Percentiles rank a stretch among this genome's conserved stretches.
Conservation (phyloP, 1,139 yeast genomes). For the Yamadazyma taylorii region DNA sequence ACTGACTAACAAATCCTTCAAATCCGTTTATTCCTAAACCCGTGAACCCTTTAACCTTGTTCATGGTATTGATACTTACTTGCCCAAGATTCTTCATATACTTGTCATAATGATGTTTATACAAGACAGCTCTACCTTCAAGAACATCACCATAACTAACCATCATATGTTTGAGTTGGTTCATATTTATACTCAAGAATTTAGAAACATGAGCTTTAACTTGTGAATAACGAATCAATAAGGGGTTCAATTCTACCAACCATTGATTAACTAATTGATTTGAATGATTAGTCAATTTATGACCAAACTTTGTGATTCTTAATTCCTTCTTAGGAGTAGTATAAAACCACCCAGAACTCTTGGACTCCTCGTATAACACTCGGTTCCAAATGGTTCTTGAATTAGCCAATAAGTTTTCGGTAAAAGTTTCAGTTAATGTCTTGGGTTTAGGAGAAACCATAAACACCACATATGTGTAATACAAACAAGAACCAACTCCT, state of each 20-base stretch:
- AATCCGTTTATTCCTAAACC: too few species aligned
- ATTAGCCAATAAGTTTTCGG: neutral
- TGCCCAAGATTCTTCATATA: neutral
- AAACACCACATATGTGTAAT: conserved; percentile 2
- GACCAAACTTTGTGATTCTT: neutral
- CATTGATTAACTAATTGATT: neutral
- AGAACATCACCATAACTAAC: neutral
- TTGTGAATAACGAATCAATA: too few species aligned
- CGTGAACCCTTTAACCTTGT: too few species aligned
- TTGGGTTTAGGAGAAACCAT: neutral
- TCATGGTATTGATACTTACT: too few species aligned
- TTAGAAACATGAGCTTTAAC: too few species aligned
- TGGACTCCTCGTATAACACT: neutral
- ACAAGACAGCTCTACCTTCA: neutral
- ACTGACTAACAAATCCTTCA: too few species aligned
- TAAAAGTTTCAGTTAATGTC: neutral
- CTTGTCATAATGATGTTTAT: neutral
- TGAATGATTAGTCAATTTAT: neutral
- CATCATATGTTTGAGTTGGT: too few species aligned
- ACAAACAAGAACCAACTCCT: neutral
- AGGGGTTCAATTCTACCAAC: too few species aligned
- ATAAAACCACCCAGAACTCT: neutral
- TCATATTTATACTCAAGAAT: too few species aligned
- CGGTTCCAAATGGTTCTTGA: neutral
- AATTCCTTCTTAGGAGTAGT: neutral